These are phyloP conservation scores for Fusarium clavum DNA, from an alignment of 2,329 filamentous ascomycete genomes.

Conservation along the genomic window DNA sequence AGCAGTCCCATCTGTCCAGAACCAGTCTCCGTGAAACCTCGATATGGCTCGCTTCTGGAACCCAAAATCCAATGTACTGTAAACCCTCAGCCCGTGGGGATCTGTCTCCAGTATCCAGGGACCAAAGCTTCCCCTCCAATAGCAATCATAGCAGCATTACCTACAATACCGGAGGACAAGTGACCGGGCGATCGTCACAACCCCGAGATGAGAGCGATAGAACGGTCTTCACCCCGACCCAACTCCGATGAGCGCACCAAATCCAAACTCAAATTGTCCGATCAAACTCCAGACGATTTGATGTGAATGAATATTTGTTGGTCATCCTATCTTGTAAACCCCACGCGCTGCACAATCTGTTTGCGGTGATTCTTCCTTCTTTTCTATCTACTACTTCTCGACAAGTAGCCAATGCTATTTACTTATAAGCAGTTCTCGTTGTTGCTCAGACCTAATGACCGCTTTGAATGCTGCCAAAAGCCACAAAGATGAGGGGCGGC, in stretches of 20 bases:
- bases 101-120: constrained; percentile 11
- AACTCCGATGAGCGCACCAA: constrained; percentile 30
- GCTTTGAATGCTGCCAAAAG: neutral
- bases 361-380: neutral
- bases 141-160: neutral
- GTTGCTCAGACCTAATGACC: neutral
- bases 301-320: constrained; percentile 19
- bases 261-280: constrained; percentile 30
- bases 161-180: neutral
- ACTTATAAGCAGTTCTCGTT: constrained; percentile 1
- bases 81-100: constrained; percentile 23
- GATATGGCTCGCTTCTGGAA: constrained; percentile 24
- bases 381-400: neutral
- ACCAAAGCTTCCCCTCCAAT: constrained; percentile 24
- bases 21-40: neutral
- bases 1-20: constrained; percentile 3
- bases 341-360: constrained; percentile 1
- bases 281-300: constrained; percentile 24
- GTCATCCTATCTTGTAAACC: constrained; percentile 31
- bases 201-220: constrained; percentile 22
- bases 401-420: neutral
- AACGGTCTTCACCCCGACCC: constrained; percentile 28
- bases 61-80: neutral
- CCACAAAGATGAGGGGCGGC: constrained; percentile 21
- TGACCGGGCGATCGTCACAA: constrained; percentile 28